phyloP scores from a whole-genome alignment of 2,329 filamentous ascomycete species.

The Neophaeococcomyces aloes region DNA sequence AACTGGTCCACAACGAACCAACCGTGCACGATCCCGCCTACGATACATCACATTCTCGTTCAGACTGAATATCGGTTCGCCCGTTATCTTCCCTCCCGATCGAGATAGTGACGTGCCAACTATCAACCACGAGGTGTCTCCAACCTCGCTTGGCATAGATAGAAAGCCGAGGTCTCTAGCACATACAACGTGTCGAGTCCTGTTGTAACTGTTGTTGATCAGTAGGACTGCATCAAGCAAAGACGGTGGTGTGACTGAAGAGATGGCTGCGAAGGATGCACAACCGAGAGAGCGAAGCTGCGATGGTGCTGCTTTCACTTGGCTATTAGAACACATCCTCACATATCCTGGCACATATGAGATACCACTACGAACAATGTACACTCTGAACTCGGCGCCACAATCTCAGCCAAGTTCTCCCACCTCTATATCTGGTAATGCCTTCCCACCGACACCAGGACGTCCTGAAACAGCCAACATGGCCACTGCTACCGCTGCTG shows the following conservation, averaged over 20 bases:
- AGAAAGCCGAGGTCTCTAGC: not conserved
- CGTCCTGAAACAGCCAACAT: conserved; percentile 19
- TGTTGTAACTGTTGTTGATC: not conserved
- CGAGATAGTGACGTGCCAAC: not conserved
- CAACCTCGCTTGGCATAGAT: not conserved
- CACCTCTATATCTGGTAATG: conserved; percentile 26
- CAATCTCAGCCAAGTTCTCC: conserved; percentile 31
- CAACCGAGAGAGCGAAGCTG: not conserved
- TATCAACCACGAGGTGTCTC: not conserved
- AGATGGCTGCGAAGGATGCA: conserved; percentile 1
- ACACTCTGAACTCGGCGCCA: conserved; percentile 53
- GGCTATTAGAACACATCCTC: conserved; percentile 51
- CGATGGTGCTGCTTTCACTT: conserved; percentile 33
- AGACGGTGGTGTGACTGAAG: not conserved
- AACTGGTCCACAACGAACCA: not conserved
- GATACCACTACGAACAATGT: conserved; percentile 57
- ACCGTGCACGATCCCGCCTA: not conserved
- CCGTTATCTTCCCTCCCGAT: not conserved
- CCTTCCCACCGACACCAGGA: conserved; percentile 16
- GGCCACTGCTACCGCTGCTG: conserved; percentile 26
- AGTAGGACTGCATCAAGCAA: not conserved
- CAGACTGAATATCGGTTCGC: not conserved
- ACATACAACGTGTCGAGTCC: not conserved
- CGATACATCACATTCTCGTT: conserved; percentile 3
- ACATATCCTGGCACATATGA: conserved; percentile 54